These are phyloP conservation scores for Penicillium alfredii DNA, from an alignment of 495 filamentous ascomycete species.

Conservation along the genomic window DNA sequence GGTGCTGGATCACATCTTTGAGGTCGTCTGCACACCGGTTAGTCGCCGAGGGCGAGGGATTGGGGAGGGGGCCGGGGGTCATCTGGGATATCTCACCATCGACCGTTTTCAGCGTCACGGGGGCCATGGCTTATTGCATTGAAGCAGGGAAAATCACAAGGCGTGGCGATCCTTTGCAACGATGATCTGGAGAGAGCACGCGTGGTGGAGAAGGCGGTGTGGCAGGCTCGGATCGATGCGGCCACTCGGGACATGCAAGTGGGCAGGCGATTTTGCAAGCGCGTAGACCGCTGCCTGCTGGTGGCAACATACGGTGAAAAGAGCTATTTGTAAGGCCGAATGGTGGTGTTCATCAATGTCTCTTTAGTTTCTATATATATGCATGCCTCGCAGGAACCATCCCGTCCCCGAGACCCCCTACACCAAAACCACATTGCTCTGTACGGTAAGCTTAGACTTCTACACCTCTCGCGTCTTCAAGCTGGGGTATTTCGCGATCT, in stretches of 20 bases:
- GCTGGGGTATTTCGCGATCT: conserved; percentile 35
- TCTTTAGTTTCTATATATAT: conserved; percentile 26
- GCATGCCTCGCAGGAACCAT: conserved; percentile 20
- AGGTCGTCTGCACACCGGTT: conserved; percentile 31
- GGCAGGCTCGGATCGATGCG: too few species aligned
- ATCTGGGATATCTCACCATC: too few species aligned
- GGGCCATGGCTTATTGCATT: conserved; percentile 32
- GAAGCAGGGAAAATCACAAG: too few species aligned
- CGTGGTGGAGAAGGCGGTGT: conserved; percentile 20
- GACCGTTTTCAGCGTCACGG: conserved; percentile 39
- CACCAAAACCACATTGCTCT: conserved; percentile 23
- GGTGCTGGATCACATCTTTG: conserved; percentile 68
- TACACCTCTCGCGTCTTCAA: conserved; percentile 42
- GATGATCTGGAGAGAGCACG: conserved; percentile 10
- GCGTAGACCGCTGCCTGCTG: too few species aligned
- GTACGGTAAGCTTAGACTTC: too few species aligned
- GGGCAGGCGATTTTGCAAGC: too few species aligned
- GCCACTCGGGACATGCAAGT: too few species aligned
- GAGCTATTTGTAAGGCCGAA: too few species aligned
- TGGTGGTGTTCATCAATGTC: too few species aligned
- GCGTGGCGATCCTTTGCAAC: too few species aligned
- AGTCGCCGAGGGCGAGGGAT: conserved; percentile 3
- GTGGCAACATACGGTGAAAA: too few species aligned
- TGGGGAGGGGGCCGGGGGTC: too few species aligned
- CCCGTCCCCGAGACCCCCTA: conserved; percentile 13